These are phyloP conservation scores for Salicornia ramosissima DNA, from an alignment of 148 eudicot species.

Conservation along the genomic window DNA sequence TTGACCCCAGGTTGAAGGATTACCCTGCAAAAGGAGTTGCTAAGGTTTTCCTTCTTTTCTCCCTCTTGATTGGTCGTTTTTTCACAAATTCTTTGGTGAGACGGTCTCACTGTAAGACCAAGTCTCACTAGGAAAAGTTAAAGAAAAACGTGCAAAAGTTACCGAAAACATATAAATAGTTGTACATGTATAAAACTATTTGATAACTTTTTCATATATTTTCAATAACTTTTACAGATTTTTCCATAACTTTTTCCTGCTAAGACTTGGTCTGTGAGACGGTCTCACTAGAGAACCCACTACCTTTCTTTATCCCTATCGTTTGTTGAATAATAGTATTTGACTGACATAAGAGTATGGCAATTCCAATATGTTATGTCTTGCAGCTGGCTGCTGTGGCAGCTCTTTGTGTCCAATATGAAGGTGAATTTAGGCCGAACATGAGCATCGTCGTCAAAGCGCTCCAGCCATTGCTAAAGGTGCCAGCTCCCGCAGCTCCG, in stretches of 20 bases:
- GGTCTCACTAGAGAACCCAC: too few relatives aligned
- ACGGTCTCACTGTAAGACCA: too few relatives aligned
- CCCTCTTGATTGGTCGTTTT: too few relatives aligned
- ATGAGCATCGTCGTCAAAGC: slow-evolving; percentile 81
- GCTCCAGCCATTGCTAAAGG: slow-evolving; percentile 56
- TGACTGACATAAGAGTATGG: not conserved
- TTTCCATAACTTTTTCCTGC: too few relatives aligned
- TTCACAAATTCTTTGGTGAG: too few relatives aligned
- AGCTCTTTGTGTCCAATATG: slow-evolving; percentile 70
- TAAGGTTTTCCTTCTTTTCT: slow-evolving; percentile 30
- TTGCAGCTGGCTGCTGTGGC: slow-evolving; percentile 79
- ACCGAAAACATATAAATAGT: too few relatives aligned
- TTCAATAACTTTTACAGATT: too few relatives aligned
- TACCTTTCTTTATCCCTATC: not conserved
- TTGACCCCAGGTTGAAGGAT: slow-evolving; percentile 64
- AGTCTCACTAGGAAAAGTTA: too few relatives aligned
- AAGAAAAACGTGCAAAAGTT: too few relatives aligned
- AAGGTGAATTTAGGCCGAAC: slow-evolving; percentile 72
- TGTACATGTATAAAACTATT: too few relatives aligned
- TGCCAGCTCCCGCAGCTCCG: slow-evolving; percentile 35
- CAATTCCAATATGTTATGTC: slow-evolving; percentile 1
- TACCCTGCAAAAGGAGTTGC: slow-evolving; percentile 73
- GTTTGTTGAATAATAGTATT: not conserved
- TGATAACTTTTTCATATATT: too few relatives aligned
- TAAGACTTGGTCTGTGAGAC: too few relatives aligned